A percentile compares a stretch with the other conserved stretches of the same genome.
phyloP scores from a whole-genome alignment of 495 filamentous ascomycete species.

The Bathelium albidoporum region DNA sequence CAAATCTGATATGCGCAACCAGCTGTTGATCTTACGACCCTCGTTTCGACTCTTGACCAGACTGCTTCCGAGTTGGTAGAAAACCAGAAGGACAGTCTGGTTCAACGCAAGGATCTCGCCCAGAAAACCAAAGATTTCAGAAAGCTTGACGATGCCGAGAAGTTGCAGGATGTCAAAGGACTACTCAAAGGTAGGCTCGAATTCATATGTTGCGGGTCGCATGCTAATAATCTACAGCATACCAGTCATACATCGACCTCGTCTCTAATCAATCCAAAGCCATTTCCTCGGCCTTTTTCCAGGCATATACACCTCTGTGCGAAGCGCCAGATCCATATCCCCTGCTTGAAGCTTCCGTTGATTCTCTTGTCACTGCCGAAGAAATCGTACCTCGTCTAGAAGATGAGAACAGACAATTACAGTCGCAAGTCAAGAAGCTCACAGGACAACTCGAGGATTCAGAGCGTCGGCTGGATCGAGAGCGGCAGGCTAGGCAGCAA shows the following conservation, averaged over 20 bases:
- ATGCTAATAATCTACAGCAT: slow-evolving; percentile 47
- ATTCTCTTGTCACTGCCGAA: slow-evolving; percentile 81
- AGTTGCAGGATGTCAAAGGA: slow-evolving; percentile 77
- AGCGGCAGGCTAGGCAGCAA: slow-evolving; percentile 58
- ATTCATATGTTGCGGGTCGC: not conserved
- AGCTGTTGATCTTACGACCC: slow-evolving; percentile 82
- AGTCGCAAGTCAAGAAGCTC: slow-evolving; percentile 65
- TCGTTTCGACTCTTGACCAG: slow-evolving; percentile 79
- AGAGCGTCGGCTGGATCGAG: slow-evolving; percentile 62
- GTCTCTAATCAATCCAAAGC: slow-evolving; percentile 89
- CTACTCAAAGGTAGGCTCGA: slow-evolving; percentile 62
- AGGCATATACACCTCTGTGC: slow-evolving; percentile 83
- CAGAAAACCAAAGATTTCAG: slow-evolving; percentile 98
- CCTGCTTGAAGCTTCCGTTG: slow-evolving; percentile 87
- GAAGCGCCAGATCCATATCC: slow-evolving; percentile 97
- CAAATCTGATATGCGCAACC: slow-evolving; percentile 25
- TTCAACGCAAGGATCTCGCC: slow-evolving; percentile 91
- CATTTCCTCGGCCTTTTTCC: slow-evolving; percentile 81
- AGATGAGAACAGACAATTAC: slow-evolving; percentile 75
- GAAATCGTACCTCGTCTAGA: slow-evolving; percentile 82
- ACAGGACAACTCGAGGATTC: slow-evolving; percentile 86
- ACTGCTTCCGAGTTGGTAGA: slow-evolving; percentile 87
- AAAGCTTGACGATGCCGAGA: slow-evolving; percentile 85
- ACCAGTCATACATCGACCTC: slow-evolving; percentile 94
- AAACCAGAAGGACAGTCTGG: slow-evolving; percentile 81